Percentiles rank a stretch among this genome's conserved stretches.
Conservation (phyloP, 2,329 filamentous ascomycete genomes). For the Scleromitrula shiraiana region DNA sequence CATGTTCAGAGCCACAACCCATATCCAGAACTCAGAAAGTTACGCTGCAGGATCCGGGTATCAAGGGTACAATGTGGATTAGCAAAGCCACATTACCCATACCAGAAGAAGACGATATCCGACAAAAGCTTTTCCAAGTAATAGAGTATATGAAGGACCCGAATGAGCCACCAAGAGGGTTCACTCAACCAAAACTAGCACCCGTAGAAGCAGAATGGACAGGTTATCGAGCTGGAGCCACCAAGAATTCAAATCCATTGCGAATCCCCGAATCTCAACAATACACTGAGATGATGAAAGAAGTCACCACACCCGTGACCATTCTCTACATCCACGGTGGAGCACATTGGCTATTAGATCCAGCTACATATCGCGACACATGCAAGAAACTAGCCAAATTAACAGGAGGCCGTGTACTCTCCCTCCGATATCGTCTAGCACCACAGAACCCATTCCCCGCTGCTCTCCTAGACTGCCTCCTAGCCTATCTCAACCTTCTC, state of each 20-base stretch:
- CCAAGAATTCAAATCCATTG: conserved; percentile 42
- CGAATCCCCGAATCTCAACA: conserved; percentile 53
- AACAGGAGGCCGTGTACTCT: conserved; percentile 56
- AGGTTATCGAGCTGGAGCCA: conserved; percentile 53
- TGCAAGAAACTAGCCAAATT: conserved; percentile 57
- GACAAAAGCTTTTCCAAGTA: conserved; percentile 48
- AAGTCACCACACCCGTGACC: conserved; percentile 54
- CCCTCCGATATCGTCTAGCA: conserved; percentile 64
- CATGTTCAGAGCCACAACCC: conserved; percentile 33
- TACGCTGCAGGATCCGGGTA: conserved; percentile 51
- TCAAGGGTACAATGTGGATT: conserved; percentile 79
- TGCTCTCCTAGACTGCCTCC: conserved; percentile 62
- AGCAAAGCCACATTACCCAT: conserved; percentile 57
- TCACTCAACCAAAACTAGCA: conserved; percentile 42
- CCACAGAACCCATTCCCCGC: conserved; percentile 70
- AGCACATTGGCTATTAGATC: conserved; percentile 66
- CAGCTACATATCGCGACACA: conserved; percentile 52
- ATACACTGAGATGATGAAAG: conserved; percentile 59
- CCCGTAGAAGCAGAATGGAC: conserved; percentile 70
- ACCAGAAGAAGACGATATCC: conserved; percentile 47
- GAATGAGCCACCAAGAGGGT: conserved; percentile 20
- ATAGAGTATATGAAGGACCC: conserved; percentile 44
- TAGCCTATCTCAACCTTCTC: conserved; percentile 58
- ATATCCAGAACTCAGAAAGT: conserved; percentile 56
- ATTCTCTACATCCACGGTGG: conserved; percentile 71